Conservation (phyloP, 2,329 filamentous ascomycete species). For the Pezicula neosporulosa region DNA sequence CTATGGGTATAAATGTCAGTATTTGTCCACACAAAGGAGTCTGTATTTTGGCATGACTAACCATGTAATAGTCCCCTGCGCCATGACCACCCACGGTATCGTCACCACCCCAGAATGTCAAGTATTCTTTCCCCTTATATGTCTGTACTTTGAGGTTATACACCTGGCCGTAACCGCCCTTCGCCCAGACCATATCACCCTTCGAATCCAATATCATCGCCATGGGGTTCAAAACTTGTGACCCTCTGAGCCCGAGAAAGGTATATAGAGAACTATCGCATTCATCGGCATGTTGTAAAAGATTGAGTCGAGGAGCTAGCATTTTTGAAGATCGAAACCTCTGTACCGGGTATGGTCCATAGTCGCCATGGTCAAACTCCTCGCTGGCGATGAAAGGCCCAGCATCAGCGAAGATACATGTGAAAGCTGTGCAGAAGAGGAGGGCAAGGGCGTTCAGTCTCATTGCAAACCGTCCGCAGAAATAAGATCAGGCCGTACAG, state of each 20-base stretch:
- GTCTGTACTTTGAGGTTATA: constrained; percentile 43
- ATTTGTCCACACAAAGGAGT: neutral
- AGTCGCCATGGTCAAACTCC: constrained; percentile 30
- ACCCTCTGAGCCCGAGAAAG: constrained; percentile 36
- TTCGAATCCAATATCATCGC: constrained; percentile 41
- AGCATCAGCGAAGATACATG: neutral
- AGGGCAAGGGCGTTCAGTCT: neutral
- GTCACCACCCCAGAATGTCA: constrained; percentile 47
- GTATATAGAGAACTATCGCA: constrained; percentile 37
- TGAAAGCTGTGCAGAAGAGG: neutral
- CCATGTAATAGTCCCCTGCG: constrained; percentile 43
- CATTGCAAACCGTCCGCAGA: neutral
- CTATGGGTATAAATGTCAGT: constrained; percentile 7
- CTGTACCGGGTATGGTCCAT: constrained; percentile 31
- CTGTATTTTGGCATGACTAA: constrained; percentile 13
- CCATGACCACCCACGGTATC: constrained; percentile 44
- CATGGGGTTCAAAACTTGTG: constrained; percentile 28
- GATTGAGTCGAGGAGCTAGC: constrained; percentile 31
- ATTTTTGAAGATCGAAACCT: constrained; percentile 29
- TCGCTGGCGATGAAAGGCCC: constrained; percentile 11
- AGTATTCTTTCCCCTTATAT: constrained; percentile 39
- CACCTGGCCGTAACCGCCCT: constrained; percentile 30
- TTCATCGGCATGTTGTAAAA: constrained; percentile 23
- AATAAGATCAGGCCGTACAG: neutral
- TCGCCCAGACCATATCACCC: constrained; percentile 43